Evolutionary conservation across 1,284 basidiomycete genomes (phyloP).

Genomic region (Earliella scabrosa): DNA sequence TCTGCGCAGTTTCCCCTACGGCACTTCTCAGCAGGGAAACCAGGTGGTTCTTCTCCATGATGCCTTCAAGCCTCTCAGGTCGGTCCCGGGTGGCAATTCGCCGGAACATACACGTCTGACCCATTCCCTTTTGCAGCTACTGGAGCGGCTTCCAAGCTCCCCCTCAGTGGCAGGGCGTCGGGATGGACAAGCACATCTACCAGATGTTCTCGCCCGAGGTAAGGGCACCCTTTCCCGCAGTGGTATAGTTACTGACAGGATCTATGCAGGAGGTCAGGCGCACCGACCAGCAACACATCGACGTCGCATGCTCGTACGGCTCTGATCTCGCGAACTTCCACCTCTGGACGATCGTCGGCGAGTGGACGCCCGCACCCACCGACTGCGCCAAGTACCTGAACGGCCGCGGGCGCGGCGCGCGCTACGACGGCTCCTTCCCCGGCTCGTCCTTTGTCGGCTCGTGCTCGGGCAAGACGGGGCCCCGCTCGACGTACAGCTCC

Average conservation of each 20-base stretch:
- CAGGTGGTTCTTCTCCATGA: slow-evolving; percentile 80
- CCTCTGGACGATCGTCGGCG: slow-evolving; percentile 81
- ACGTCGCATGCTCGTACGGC: slow-evolving; percentile 59
- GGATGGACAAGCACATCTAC: slow-evolving; percentile 85
- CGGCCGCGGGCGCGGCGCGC: slow-evolving; percentile 61
- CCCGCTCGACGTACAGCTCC: slow-evolving; percentile 70
- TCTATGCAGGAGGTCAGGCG: slow-evolving; percentile 51
- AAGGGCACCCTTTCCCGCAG: slow-evolving; percentile 24
- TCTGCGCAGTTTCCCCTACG: slow-evolving; percentile 58
- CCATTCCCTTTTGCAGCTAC: slow-evolving; percentile 43
- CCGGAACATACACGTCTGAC: neutral
- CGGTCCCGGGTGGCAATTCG: neutral
- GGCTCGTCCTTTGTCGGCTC: slow-evolving; percentile 72
- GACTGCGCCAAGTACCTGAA: slow-evolving; percentile 84
- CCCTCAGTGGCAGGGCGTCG: slow-evolving; percentile 66
- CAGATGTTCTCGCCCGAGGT: slow-evolving; percentile 77
- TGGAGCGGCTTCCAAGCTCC: slow-evolving; percentile 75
- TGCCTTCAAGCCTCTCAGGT: slow-evolving; percentile 76
- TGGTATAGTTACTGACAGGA: neutral
- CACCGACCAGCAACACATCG: slow-evolving; percentile 65
- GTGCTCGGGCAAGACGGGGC: slow-evolving; percentile 77
- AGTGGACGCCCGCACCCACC: slow-evolving; percentile 84
- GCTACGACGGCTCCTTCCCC: slow-evolving; percentile 81
- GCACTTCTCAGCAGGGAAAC: slow-evolving; percentile 59
- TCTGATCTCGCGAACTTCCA: slow-evolving; percentile 55